phyloP scores from a whole-genome alignment of 371 early-diverging fungal species.

The Mortierella polycephala region DNA sequence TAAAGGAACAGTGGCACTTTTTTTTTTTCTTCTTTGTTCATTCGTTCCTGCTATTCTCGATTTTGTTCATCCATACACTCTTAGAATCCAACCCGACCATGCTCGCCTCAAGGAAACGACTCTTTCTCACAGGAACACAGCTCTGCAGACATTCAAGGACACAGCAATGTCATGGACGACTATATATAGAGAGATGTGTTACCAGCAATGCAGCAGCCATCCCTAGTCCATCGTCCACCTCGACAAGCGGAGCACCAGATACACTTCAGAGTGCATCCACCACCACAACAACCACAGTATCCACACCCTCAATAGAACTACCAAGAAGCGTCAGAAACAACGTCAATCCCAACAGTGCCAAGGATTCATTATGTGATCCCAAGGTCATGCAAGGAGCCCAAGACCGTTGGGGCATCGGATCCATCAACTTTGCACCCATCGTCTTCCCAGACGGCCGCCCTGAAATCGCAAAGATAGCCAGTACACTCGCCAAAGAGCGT shows the following conservation, averaged over 20 bases:
- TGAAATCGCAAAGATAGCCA: slow-evolving; percentile 13
- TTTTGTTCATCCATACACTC: too few relatives aligned
- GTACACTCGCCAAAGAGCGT: slow-evolving; percentile 4
- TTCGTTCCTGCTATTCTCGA: too few relatives aligned
- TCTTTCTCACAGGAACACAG: neutral
- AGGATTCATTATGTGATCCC: neutral
- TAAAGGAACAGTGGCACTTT: too few relatives aligned
- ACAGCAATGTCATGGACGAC: too few relatives aligned
- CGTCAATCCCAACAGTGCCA: neutral
- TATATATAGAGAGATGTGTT: too few relatives aligned
- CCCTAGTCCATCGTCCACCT: neutral
- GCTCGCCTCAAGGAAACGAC: neutral
- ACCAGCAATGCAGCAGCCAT: neutral
- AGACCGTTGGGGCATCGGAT: slow-evolving; percentile 23
- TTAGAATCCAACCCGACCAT: neutral
- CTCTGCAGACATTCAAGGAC: neutral
- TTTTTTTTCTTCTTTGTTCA: too few relatives aligned
- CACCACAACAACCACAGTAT: neutral
- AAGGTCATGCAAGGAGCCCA: slow-evolving; percentile 10
- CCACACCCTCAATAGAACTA: neutral
- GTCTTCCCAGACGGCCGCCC: slow-evolving; percentile 31
- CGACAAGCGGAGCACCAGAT: neutral
- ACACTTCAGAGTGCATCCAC: neutral
- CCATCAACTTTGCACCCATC: slow-evolving; percentile 8
- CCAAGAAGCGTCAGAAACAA: neutral